Base-by-base conservation (phyloP, 331 rosid genomes). In the Spiraea crenata region DNA sequence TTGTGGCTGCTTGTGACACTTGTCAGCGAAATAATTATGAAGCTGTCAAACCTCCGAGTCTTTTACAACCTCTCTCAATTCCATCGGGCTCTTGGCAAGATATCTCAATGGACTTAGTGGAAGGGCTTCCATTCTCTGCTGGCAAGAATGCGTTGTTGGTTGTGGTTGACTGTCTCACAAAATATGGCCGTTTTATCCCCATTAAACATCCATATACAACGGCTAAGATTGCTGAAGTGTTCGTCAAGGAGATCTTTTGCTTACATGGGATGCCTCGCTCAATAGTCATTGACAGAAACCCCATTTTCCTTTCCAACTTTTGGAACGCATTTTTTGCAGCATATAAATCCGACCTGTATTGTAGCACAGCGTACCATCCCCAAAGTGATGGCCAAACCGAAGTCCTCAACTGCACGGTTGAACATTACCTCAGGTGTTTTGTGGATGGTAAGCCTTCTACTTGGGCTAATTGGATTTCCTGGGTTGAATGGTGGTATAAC, bases 391-490 rank as follows among this genome's bases (percentile, higher is more conserved):
- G 69, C 3, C 38, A 63, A 38, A 15, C 13, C 0, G 65, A 60
- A 3, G 41, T 60, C 1, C 3, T 38, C 5, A 60, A 38, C 8
- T 1, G 0, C 0, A 31, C 11, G 2, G 3, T 38, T 10, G 5
- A 60, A 3, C 47, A 38, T 2, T 60, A 60, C 3, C 0, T 60
- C 0, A 0, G 31, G 0, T 38, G 65, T 4, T 60, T 42, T 41
- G 39, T 42, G 3, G 35, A 35, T 19, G 50, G 42, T 2, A 4
- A 19, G 11, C 69, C 39, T 0, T 0, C 17, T 2, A 14, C 0
- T 0, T 63, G 11, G 69, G 1, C 6, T 4, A 11, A 4, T 0
- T 44, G 2, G 8, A 4, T 63, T 6, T 0, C 5, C 0, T 42
- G 52, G 52, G 68, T 15, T 3, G 17, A 60, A 16, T 60, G 4